Evolutionary conservation across 345 rosid species (phyloP), one percentile per base, ranked within the genome.

Genomic region (Geranium brycei): DNA sequence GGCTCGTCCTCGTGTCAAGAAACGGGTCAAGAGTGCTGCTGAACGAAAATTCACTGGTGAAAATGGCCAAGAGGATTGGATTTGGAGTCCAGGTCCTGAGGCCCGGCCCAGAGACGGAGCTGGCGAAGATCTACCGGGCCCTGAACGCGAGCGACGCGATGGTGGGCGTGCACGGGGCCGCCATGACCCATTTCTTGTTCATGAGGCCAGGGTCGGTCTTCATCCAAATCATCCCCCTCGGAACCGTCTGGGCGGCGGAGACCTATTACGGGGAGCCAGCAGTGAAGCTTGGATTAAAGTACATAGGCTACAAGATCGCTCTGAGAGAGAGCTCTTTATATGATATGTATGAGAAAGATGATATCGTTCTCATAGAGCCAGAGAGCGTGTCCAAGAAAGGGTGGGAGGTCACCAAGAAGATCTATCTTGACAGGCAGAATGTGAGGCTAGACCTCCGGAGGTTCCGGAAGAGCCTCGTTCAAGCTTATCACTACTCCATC

Each of bases 101-200:
- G 75, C 96, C 96, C 3, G 69, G 66, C 8, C 63, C 51, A 30
- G 83, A 79, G 3, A 78, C 87, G 13, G 96, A 89, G 57, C 71
- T 89, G 72, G 88, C 93, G 19, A 87, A 68, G 80, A 82, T 85
- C 19, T 89, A 87, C 53, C 60, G 70, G 0, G 77, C 71, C 17
- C 65, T 87, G 57, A 87, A 87, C 68, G 73, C 91, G 2, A 89
- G 96, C 63, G 85, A 85, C 58, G 91, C 87, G 0, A 82, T 85
- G 91, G 72, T 89, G 17, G 95, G 95, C 47, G 96, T 89, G 11
- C 96, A 89, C 62, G 95, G 96, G 64, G 96, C 96, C 6, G 96
- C 96, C 35, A 89, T 89, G 96, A 87, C 95, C 15, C 96, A 87
- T 66, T 87, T 89, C 63, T 82, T 89, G 1, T 89, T 87, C 70